Percentiles rank a stretch among this genome's conserved stretches.
Conservation (phyloP, 2,329 filamentous ascomycete genomes). For the Diaporthe sp. region DNA sequence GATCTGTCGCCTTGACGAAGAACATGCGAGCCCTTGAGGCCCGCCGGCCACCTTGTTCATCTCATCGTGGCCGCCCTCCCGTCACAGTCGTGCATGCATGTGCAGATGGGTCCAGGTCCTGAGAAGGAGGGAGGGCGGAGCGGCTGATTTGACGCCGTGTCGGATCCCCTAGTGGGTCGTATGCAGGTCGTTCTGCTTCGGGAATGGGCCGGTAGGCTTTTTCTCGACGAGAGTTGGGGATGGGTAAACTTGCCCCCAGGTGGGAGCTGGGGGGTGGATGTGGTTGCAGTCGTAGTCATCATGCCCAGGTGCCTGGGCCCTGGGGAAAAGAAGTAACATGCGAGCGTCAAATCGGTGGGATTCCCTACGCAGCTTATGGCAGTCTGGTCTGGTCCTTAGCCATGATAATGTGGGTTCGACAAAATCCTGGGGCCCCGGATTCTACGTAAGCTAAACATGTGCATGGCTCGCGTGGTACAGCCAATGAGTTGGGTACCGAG, state of each 20-base stretch:
- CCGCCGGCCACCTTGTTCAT: slow-evolving; percentile 26
- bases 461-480: not conserved
- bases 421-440: slow-evolving; percentile 37
- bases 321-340: not conserved
- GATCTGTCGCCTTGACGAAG: slow-evolving; percentile 8
- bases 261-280: not conserved
- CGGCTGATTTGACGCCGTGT: slow-evolving; percentile 28
- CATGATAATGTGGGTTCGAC: slow-evolving; percentile 20
- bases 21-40: not conserved
- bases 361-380: slow-evolving; percentile 7
- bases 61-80: slow-evolving; percentile 24
- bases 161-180: slow-evolving; percentile 24
- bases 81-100: slow-evolving; percentile 26
- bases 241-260: not conserved
- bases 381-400: slow-evolving; percentile 1
- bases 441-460: slow-evolving; percentile 8
- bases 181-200: slow-evolving; percentile 36
- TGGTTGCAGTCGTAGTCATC: slow-evolving; percentile 18
- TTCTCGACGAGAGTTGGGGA: not conserved
- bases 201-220: slow-evolving; percentile 21
- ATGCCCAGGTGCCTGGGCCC: slow-evolving; percentile 12
- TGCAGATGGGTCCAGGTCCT: slow-evolving; percentile 2
- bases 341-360: slow-evolving; percentile 30
- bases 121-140: slow-evolving; percentile 29
- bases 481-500: not conserved